phyloP scores from a whole-genome alignment of 2,329 filamentous ascomycete genomes.

The Rhinocladiella similis region DNA sequence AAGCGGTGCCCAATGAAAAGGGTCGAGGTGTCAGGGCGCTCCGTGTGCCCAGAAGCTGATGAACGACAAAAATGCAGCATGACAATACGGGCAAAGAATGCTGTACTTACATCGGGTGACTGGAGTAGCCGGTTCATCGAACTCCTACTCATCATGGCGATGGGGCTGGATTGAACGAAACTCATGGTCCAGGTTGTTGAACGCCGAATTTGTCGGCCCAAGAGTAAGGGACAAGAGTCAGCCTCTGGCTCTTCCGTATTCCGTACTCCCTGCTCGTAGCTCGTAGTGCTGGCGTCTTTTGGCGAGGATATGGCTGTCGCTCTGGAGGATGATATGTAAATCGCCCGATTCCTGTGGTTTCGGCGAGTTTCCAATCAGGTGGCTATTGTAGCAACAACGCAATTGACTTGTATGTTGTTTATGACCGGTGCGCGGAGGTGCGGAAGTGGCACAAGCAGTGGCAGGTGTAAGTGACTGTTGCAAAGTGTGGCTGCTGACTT shows the following conservation, averaged over 20 bases:
- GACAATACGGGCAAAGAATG: background rate
- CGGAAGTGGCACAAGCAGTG: no score
- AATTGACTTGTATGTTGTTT: no score
- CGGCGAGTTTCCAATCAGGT: no score
- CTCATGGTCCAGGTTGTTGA: slow-evolving; percentile 17
- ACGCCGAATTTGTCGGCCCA: no score
- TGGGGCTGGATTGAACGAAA: slow-evolving; percentile 25
- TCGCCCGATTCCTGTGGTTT: no score
- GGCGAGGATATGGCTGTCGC: no score
- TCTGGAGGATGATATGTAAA: no score
- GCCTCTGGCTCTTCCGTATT: background rate
- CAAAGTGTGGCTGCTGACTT: no score
- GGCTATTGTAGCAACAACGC: no score
- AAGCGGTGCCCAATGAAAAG: background rate
- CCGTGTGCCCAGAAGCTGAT: background rate
- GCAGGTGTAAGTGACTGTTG: no score
- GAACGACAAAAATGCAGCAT: background rate
- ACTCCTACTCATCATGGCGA: slow-evolving; percentile 22
- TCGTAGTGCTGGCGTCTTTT: background rate
- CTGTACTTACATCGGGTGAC: slow-evolving; percentile 17
- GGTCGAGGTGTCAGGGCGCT: background rate
- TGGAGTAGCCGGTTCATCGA: slow-evolving; percentile 20
- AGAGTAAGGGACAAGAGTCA: background rate
- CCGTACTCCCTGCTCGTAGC: no score
- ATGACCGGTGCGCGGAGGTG: no score